Evolutionary conservation across 495 filamentous ascomycete genomes (phyloP).

Genomic region (Rhypophila decipiens): DNA sequence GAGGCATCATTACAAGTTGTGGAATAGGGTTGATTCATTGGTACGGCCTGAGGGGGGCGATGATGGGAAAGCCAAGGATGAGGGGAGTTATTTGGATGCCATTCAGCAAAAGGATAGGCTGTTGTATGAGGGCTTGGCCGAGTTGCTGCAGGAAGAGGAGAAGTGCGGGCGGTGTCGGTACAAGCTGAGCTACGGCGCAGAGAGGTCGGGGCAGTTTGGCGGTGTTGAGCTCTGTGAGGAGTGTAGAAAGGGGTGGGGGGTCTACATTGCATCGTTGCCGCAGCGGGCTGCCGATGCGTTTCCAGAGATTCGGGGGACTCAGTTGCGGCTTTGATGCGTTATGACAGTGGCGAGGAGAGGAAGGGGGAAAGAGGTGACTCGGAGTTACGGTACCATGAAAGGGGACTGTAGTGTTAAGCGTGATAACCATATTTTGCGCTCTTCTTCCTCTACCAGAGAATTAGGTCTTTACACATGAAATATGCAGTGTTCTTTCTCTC

Average conservation of each 20-base stretch:
- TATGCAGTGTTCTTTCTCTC: not conserved
- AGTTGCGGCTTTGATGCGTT: not conserved
- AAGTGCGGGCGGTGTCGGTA: not conserved
- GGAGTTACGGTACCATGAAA: too few relatives aligned
- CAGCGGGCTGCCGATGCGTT: not conserved
- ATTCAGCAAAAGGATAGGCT: not conserved
- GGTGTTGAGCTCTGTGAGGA: not conserved
- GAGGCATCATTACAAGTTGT: not conserved
- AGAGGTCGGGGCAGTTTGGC: not conserved
- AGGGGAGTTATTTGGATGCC: not conserved
- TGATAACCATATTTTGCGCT: not conserved
- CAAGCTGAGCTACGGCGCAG: not conserved
- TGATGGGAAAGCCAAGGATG: not conserved
- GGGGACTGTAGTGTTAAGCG: not conserved
- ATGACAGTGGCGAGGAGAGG: too few relatives aligned
- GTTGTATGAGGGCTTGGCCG: not conserved
- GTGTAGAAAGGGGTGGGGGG: not conserved
- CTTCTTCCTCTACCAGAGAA: not conserved
- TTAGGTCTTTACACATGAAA: not conserved
- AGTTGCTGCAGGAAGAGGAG: not conserved
- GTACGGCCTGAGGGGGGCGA: not conserved
- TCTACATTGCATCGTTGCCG: not conserved
- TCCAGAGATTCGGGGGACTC: not conserved
- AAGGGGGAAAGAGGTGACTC: too few relatives aligned
- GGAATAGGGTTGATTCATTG: not conserved